Evolutionary conservation across 768 basidiomycete species (phyloP).

Genomic region (Calocybe indica): DNA sequence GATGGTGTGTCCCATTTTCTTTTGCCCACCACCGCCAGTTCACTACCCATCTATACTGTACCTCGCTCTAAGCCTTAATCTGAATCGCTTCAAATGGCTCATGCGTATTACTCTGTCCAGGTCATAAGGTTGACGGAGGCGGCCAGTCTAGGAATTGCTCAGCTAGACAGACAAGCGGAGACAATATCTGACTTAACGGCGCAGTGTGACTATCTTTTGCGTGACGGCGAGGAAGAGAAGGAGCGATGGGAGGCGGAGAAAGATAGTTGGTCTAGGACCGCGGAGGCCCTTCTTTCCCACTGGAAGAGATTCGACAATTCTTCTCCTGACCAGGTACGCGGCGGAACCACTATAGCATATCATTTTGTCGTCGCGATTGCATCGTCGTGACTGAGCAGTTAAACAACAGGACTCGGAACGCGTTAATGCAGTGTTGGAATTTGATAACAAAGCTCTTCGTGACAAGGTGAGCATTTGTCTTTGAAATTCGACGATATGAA

Average conservation of each 20-base stretch:
- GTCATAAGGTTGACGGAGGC: slow-evolving; percentile 40
- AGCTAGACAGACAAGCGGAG: slow-evolving; percentile 54
- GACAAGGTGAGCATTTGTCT: slow-evolving; percentile 43
- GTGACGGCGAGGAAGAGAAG: slow-evolving; percentile 51
- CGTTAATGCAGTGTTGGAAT: slow-evolving; percentile 40
- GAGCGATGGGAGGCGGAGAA: slow-evolving; percentile 57
- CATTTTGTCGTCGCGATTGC: too few species aligned
- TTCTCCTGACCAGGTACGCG: background rate
- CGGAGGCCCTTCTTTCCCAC: slow-evolving; percentile 58
- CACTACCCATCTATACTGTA: background rate
- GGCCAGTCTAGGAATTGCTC: slow-evolving; percentile 30
- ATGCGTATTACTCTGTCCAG: slow-evolving; percentile 20
- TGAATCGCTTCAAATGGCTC: too few species aligned
- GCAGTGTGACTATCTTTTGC: slow-evolving; percentile 55
- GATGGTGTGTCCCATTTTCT: slow-evolving; percentile 38
- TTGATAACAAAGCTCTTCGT: slow-evolving; percentile 57
- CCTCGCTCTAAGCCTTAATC: background rate
- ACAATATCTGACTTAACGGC: slow-evolving; percentile 47
- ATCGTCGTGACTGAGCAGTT: slow-evolving; percentile 37
- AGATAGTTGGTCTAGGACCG: slow-evolving; percentile 58
- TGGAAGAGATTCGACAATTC: slow-evolving; percentile 29
- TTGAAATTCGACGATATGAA: background rate
- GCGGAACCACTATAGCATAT: too few species aligned
- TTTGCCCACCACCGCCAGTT: too few species aligned
- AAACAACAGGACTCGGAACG: slow-evolving; percentile 50